A percentile compares a stretch with the other conserved stretches of the same genome.
Evolutionary conservation across 805 yeast species (phyloP).

Genomic region (Dipodascus albidus): DNA sequence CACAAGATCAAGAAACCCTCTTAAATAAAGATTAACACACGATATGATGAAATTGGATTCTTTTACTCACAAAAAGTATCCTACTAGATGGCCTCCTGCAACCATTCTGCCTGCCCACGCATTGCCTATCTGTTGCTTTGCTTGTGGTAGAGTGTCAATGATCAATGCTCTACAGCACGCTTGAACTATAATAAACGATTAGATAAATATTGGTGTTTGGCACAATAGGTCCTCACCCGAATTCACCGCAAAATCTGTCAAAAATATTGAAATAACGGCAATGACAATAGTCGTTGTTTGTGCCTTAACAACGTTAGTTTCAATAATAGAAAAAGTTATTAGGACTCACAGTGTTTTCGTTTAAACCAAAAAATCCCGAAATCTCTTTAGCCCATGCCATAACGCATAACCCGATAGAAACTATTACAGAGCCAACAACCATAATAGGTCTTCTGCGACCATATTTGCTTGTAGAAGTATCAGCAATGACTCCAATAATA

Average conservation of each 20-base stretch:
- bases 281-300: conserved; percentile 26
- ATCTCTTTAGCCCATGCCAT: conserved; percentile 36
- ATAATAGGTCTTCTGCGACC: conserved; percentile 53
- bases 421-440: conserved; percentile 40
- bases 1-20: conserved; percentile 37
- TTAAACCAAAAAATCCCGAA: conserved; percentile 20
- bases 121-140: conserved; percentile 47
- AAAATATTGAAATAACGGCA: conserved; percentile 42
- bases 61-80: conserved; percentile 33
- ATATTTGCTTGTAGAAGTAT: conserved; percentile 23
- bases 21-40: not conserved
- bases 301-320: not conserved
- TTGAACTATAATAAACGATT: conserved; percentile 31
- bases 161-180: conserved; percentile 55
- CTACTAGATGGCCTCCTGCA: conserved; percentile 46
- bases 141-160: conserved; percentile 46
- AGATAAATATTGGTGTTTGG: no score
- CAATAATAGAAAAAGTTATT: not conserved
- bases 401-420: conserved; percentile 33
- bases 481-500: conserved; percentile 46
- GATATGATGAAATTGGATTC: not conserved
- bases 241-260: conserved; percentile 47
- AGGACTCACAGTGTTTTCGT: conserved; percentile 3
- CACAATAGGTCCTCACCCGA: conserved; percentile 15
- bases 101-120: conserved; percentile 64